A percentile compares a stretch with the other conserved stretches of the same genome.
phyloP scores from a whole-genome alignment of 352 stramenopile genomes.

The Achlya hypogyna region DNA sequence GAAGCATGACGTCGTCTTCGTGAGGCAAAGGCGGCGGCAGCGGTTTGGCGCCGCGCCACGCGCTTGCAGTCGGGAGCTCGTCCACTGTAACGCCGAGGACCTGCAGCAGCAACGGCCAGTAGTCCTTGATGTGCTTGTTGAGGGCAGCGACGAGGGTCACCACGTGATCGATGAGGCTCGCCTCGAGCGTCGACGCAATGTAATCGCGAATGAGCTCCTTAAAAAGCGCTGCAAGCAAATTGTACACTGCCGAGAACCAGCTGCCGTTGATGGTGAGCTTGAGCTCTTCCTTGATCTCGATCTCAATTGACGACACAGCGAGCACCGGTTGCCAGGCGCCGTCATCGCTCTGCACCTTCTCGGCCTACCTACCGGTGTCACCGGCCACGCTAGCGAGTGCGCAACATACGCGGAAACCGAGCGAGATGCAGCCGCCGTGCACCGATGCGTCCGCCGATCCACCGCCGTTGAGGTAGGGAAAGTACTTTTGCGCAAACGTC shows the following conservation, averaged over 20 bases:
- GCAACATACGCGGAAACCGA: conserved; percentile 45
- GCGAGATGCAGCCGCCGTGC: conserved; percentile 55
- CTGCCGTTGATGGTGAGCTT: conserved; percentile 75
- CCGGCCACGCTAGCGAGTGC: too few species aligned
- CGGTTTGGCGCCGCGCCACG: conserved; percentile 68
- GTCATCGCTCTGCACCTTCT: conserved; percentile 47
- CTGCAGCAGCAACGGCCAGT: conserved; percentile 78
- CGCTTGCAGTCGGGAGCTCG: conserved; percentile 59
- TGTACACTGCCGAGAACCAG: conserved; percentile 83
- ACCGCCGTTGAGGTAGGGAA: conserved; percentile 77
- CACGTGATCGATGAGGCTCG: conserved; percentile 69
- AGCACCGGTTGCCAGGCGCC: conserved; percentile 59
- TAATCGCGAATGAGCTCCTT: conserved; percentile 74
- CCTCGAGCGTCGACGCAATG: conserved; percentile 76
- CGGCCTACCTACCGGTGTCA: too few species aligned
- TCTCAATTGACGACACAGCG: conserved; percentile 74
- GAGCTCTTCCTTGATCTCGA: conserved; percentile 74
- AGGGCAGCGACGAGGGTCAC: conserved; percentile 74
- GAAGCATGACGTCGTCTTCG: conserved; percentile 56
- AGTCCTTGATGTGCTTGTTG: conserved; percentile 78
- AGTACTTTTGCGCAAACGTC: conserved; percentile 81
- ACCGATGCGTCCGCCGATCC: conserved; percentile 63
- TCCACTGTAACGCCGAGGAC: conserved; percentile 69
- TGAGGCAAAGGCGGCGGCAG: conserved; percentile 51
- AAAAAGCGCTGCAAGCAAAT: conserved; percentile 68